phyloP scores from a whole-genome alignment of 2,329 filamentous ascomycete species.

The Penicillium sp. region DNA sequence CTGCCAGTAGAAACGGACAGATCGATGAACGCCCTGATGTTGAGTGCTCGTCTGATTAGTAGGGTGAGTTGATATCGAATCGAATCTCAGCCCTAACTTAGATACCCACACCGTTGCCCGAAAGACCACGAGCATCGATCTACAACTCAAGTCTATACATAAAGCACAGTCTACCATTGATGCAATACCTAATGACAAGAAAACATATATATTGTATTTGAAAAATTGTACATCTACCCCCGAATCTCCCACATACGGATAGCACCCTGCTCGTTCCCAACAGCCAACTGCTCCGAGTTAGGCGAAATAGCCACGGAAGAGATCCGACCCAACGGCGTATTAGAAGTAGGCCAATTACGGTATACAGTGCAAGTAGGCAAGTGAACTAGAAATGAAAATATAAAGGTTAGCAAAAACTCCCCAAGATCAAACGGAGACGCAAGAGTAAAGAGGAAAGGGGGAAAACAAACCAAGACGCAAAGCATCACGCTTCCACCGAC shows the following conservation, averaged over 20 bases:
- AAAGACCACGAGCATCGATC: not conserved
- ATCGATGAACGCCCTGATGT: not conserved
- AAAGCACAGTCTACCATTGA: not conserved
- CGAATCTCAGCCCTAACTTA: not conserved
- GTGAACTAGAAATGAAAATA: slow-evolving; percentile 56
- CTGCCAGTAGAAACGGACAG: not conserved
- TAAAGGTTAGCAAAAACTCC: slow-evolving; percentile 8
- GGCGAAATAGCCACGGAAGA: slow-evolving; percentile 67
- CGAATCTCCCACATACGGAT: slow-evolving; percentile 88
- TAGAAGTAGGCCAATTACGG: slow-evolving; percentile 91
- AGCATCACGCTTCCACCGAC: slow-evolving; percentile 82
- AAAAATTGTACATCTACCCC: slow-evolving; percentile 44
- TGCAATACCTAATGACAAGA: slow-evolving; percentile 5
- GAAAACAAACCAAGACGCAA: slow-evolving; percentile 59
- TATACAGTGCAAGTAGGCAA: slow-evolving; percentile 90
- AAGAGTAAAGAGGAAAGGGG: no score
- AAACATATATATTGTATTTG: slow-evolving; percentile 8
- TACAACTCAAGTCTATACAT: not conserved
- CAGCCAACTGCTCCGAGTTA: slow-evolving; percentile 67
- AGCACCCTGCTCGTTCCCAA: slow-evolving; percentile 85
- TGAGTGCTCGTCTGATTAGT: no score
- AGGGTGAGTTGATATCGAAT: not conserved
- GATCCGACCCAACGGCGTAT: slow-evolving; percentile 82
- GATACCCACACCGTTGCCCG: no score
- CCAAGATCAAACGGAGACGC: not conserved